A percentile compares a stretch with the other conserved stretches of the same genome.
Evolutionary conservation across 441 rosid species (phyloP).

Genomic region (Rhodomyrtus psidioides): DNA sequence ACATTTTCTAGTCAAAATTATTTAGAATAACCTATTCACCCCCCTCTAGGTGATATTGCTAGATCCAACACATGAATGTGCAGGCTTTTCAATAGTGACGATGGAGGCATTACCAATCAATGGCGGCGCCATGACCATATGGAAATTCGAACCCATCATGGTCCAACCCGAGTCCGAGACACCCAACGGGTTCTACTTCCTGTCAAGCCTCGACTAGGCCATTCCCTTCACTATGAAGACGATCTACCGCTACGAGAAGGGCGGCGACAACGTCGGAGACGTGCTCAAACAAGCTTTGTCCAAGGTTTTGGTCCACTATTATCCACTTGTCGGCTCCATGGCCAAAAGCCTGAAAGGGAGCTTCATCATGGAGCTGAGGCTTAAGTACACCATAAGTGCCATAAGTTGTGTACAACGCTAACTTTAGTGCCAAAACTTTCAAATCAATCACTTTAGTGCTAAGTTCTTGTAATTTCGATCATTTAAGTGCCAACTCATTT

Average conservation of each 20-base stretch:
- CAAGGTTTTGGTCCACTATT: constrained; percentile 17
- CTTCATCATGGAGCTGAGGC: constrained; percentile 11
- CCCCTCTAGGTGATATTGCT: no score
- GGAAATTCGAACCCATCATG: background rate
- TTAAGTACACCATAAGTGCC: no score
- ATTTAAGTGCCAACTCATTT: no score
- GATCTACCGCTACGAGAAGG: background rate
- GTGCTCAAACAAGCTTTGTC: constrained; percentile 17
- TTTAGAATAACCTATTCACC: no score
- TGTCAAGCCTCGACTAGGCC: background rate
- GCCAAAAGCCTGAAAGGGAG: background rate
- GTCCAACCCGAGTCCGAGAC: constrained; percentile 6
- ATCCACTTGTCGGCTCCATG: constrained; percentile 14
- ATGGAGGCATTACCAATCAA: background rate
- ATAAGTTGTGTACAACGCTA: no score
- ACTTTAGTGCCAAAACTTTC: no score
- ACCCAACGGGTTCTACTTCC: constrained; percentile 1
- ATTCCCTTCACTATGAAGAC: no score
- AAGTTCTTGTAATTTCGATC: no score
- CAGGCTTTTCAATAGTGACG: background rate
- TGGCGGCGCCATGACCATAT: background rate
- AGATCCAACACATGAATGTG: no score
- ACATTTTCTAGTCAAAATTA: no score
- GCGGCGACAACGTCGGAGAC: background rate
- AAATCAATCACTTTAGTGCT: no score